Base-by-base conservation (phyloP, 1,284 basidiomycete species). In the Cryptococcus sp. region DNA sequence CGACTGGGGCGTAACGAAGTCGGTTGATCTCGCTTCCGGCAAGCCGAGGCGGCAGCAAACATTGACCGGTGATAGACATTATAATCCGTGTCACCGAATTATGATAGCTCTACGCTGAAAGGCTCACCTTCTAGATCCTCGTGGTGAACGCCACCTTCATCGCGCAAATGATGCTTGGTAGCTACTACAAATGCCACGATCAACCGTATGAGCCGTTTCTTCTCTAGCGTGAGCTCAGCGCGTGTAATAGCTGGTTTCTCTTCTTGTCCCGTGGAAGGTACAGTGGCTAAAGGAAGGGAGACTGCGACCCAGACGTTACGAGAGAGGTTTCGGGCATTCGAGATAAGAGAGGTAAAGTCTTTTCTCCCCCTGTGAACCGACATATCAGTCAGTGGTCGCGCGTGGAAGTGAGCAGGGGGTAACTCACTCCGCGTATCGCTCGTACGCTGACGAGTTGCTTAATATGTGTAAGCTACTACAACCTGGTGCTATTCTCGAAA, bases 351-450 rank as follows among this genome's bases (percentile, higher is more conserved):
- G 3, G 74, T 75, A 75, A 93, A 94, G 54, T 87, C 85, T 75
- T 90, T 93, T 61, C 91, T 83, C 44, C 91, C 93, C 79, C 73
- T 93, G 88, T 81, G 86, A 89, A 70, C 85, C 89, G 44, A 88
- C 85, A 53, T 39, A n/a, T 20, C 26, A 22, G 10, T 23, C 16
- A 19, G n/a, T 17, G 43, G 45, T 20, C 38, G 17, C 17, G 25
- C 50, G 10, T 19, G 40, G 16, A 34, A 20, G 23, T 22, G 38
- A 23, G 38, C 45, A 46, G 23, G 19, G 16, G 5, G 38, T 10
- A 19, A 65, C 70, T 52, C 48, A 74, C 72, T 76, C 77, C 6
- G 75, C 69, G 55, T 75, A 76, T 50, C 75, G 65, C 58, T 78
- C 72, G 57, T 78, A 77, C 13, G 74, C 77, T 0, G 77, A 76